Base-by-base conservation (phyloP, 257 asterid species). In the Fraxinus pennsylvanica region DNA sequence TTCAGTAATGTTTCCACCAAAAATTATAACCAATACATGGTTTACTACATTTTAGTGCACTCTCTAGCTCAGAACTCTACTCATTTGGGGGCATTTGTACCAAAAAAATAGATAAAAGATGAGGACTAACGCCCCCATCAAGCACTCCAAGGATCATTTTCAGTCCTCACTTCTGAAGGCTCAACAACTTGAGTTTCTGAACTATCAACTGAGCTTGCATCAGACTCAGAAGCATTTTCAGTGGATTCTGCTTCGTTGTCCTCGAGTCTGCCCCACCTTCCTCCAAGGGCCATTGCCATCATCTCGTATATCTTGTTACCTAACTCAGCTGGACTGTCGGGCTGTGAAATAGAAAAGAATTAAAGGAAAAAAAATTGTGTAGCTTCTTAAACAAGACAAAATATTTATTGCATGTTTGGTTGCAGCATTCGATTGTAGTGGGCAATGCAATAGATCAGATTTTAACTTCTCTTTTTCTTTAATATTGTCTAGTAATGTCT, bases 241-340 rank as follows among this genome's bases (percentile, higher is more conserved):
- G 79, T 75, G 33, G 63, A 54, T 43, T 78, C 89, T 0, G 71
- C 78, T 33, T 71, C 88, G 22, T 79, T 89, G 0, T 86, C 97
- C 74, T 96, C 95, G 0, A 65, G 67, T 84, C 99, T 80, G 19
- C 99, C 99, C 99, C 99, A 96, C 81, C 94, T 88, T 78, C 99
- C 99, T 75, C 99, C 99, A 21, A 96, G 94, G 70, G 99, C 99
- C 96, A 96, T 90, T 13, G 96, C 93, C 99, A 96, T 96, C 99
- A 96, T 92, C 82, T 96, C 97, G 12, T 96, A 96, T 71, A 96
- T 96, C 89, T 94, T 96, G 93, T 87, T 92, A 15, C 99, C 93
- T 73, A 94, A 86, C 85, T 96, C 99, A 14, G 98, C 86, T 9
- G 99, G 98, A 81, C 98, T 92, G 35, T 96, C 99, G 1, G 99